Percentiles rank a stretch among this genome's conserved stretches.
These are phyloP conservation scores for Heterobasidion occidentale DNA, from an alignment of 1,284 basidiomycete genomes.

Conservation along the genomic window DNA sequence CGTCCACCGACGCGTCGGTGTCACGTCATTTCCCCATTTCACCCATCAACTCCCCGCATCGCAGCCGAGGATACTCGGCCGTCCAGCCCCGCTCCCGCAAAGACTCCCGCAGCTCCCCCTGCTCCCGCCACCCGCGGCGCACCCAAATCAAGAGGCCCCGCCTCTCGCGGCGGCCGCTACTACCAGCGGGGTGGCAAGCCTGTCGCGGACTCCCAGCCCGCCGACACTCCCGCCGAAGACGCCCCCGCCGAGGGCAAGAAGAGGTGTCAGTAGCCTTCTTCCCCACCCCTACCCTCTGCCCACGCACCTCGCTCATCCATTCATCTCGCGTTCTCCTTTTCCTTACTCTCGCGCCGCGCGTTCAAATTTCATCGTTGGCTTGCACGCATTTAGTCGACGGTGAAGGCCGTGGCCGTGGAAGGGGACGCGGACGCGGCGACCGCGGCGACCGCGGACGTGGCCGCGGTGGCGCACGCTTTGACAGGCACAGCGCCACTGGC, in stretches of 20 bases:
- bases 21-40: not conserved
- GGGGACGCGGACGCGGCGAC: conserved; percentile 33
- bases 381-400: conserved; percentile 35
- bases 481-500: conserved; percentile 80
- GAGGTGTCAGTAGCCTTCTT: conserved; percentile 37
- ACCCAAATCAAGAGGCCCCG: conserved; percentile 45
- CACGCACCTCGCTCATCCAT: conserved; percentile 1
- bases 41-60: not conserved
- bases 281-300: conserved; percentile 7
- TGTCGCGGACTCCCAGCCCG: conserved; percentile 26
- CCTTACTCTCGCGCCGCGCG: not conserved
- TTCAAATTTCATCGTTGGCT: not conserved
- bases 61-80: conserved; percentile 38
- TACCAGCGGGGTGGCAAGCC: conserved; percentile 58
- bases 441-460: conserved; percentile 40
- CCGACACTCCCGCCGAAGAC: conserved; percentile 33
- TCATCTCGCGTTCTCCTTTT: not conserved
- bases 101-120: conserved; percentile 29
- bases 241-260: conserved; percentile 35
- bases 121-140: conserved; percentile 22
- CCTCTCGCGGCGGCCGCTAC: conserved; percentile 67
- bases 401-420: conserved; percentile 35
- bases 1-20: not conserved
- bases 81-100: conserved; percentile 30
- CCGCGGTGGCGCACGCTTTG: conserved; percentile 66